Conservation (phyloP, 306 rosid genomes). For the Castanea sativa region DNA sequence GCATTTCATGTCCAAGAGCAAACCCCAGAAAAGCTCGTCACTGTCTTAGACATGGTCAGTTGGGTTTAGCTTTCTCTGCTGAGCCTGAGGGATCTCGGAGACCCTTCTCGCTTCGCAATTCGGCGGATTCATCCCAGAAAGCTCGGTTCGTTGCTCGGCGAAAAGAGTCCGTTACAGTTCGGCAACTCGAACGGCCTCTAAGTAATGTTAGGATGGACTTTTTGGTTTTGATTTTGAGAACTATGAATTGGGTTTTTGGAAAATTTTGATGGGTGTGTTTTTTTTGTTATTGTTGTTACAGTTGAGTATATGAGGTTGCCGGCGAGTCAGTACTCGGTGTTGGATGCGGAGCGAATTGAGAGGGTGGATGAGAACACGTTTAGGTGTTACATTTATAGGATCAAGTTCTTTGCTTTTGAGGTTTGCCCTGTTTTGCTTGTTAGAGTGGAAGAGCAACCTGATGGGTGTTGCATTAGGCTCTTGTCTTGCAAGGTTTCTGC, state of each 20-base stretch:
- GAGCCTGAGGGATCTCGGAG: conserved; percentile 18
- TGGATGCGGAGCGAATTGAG: conserved; percentile 97
- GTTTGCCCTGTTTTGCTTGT: conserved; percentile 90
- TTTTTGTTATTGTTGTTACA: conserved; percentile 26
- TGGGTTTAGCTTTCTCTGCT: neutral
- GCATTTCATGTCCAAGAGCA: conserved; percentile 25
- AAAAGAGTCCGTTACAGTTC: conserved; percentile 60
- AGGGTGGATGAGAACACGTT: conserved; percentile 81
- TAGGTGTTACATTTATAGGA: conserved; percentile 76
- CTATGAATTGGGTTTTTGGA: neutral
- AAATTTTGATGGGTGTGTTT: neutral
- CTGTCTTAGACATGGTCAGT: conserved; percentile 5
- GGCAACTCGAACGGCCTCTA: conserved; percentile 76
- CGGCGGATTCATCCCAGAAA: conserved; percentile 48
- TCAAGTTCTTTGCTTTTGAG: conserved; percentile 84
- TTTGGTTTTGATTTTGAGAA: neutral
- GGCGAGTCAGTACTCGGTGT: conserved; percentile 93
- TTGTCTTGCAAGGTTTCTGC: conserved; percentile 85
- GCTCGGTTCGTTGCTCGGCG: conserved; percentile 82
- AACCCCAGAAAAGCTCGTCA: conserved; percentile 4
- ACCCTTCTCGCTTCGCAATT: conserved; percentile 48
- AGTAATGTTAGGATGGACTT: conserved; percentile 49
- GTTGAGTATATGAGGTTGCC: conserved; percentile 93
- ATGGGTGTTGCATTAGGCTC: conserved; percentile 85
- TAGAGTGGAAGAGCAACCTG: conserved; percentile 74